Conservation (phyloP, 176 grass and related monocot species). For the Lolium perenne region DNA sequence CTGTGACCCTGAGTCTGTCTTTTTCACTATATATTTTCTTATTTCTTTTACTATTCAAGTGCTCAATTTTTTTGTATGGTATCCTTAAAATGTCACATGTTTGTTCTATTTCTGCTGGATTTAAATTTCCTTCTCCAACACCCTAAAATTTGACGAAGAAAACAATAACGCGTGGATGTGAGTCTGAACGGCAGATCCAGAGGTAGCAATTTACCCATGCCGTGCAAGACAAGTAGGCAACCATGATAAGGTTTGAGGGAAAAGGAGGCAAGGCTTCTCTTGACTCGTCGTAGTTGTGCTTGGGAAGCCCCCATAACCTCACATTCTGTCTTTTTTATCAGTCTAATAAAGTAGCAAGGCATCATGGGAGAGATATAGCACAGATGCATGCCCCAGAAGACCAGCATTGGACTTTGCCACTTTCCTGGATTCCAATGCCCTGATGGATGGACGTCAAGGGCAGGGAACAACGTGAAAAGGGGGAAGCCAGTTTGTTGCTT, state of each 20-base stretch:
- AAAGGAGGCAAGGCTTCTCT: neutral
- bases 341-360: conserved; percentile 48
- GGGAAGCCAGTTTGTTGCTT: conserved; percentile 41
- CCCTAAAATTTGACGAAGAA: conserved; percentile 4
- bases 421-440: conserved; percentile 68
- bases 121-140: conserved; percentile 10
- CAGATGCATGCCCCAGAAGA: conserved; percentile 34
- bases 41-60: conserved; percentile 10
- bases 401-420: conserved; percentile 37
- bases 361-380: conserved; percentile 54
- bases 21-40: neutral
- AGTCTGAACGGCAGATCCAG: conserved; percentile 4
- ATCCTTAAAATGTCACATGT: neutral
- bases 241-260: conserved; percentile 35
- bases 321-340: conserved; percentile 31
- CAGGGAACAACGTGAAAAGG: conserved; percentile 40
- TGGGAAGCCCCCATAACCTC: conserved; percentile 24
- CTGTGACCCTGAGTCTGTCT: neutral
- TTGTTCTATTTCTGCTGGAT: conserved; percentile 10
- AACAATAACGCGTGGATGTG: neutral
- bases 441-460: conserved; percentile 44
- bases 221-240: conserved; percentile 1
- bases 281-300: neutral
- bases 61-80: neutral
- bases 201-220: conserved; percentile 10